Conservation (phyloP, 371 early-diverging fungal genomes). For the Parasitella parasitica region DNA sequence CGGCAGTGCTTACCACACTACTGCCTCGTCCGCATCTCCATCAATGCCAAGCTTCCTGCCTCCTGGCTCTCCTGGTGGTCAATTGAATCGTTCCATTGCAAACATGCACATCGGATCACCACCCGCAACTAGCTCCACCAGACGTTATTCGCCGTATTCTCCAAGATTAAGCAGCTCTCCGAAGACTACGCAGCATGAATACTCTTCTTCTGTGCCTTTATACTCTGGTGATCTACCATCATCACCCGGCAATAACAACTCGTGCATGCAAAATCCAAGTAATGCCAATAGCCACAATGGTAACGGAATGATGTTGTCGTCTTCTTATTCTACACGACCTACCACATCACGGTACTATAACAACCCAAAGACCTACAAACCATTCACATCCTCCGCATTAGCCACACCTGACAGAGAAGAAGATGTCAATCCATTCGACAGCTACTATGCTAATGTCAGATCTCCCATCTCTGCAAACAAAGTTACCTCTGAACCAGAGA, state of each 20-base stretch:
- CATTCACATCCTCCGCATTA: conserved; percentile 28
- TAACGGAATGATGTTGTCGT: conserved; percentile 7
- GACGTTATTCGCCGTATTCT: conserved; percentile 38
- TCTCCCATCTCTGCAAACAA: conserved; percentile 11
- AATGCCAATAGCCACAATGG: not conserved
- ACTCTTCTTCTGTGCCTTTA: conserved; percentile 16
- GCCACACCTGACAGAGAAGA: conserved; percentile 32
- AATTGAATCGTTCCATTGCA: conserved; percentile 27
- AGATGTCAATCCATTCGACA: conserved; percentile 22
- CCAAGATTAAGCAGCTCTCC: conserved; percentile 29
- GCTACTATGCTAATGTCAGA: conserved; percentile 16
- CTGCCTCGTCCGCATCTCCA: conserved; percentile 24
- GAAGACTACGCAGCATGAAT: conserved; percentile 4
- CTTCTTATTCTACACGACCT: conserved; percentile 8
- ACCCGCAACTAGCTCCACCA: conserved; percentile 5
- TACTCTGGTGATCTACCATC: not conserved
- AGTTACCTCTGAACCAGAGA: not conserved
- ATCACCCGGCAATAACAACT: not conserved
- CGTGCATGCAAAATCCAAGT: not conserved
- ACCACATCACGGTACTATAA: conserved; percentile 8
- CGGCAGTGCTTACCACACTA: not conserved
- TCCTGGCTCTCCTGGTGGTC: conserved; percentile 29
- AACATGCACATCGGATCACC: conserved; percentile 38
- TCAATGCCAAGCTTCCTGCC: not conserved
- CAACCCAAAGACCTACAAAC: conserved; percentile 18